Evolutionary conservation across 176 grass and related monocot species (phyloP).

Genomic region (Leersia perrieri): DNA sequence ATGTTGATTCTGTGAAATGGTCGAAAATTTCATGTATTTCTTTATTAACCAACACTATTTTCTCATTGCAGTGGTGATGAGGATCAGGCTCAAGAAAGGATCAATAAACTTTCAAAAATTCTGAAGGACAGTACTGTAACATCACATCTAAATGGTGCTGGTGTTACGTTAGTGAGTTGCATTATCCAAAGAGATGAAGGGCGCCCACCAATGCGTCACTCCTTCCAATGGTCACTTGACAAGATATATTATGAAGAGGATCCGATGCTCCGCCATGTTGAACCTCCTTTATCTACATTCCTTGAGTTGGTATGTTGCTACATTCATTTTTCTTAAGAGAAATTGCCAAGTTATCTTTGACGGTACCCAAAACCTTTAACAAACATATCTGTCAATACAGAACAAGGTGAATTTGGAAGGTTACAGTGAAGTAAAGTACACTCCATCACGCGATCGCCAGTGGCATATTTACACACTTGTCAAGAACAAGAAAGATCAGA

Average conservation of each 20-base stretch:
- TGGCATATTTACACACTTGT: conserved; percentile 95
- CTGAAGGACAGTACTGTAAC: conserved; percentile 81
- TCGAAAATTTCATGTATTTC: conserved; percentile 11
- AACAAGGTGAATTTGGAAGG: conserved; percentile 90
- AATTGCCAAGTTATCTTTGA: conserved; percentile 14
- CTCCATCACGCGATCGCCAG: conserved; percentile 88
- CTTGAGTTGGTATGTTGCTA: conserved; percentile 77
- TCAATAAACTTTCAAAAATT: conserved; percentile 91
- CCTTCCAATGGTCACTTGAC: conserved; percentile 82
- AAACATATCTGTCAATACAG: conserved; percentile 42
- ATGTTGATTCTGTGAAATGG: conserved; percentile 8
- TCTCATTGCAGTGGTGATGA: conserved; percentile 85
- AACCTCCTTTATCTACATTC: conserved; percentile 92
- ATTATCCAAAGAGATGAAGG: conserved; percentile 99
- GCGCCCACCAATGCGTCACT: conserved; percentile 92
- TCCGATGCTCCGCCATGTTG: conserved; percentile 90
- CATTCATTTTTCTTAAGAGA: conserved; percentile 10
- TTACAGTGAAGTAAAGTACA: conserved; percentile 86
- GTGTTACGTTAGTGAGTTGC: conserved; percentile 77
- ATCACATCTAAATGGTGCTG: conserved; percentile 69
- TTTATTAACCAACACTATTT: conserved; percentile 19
- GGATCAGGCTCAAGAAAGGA: conserved; percentile 97
- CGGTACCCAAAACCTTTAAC: conserved; percentile 7
- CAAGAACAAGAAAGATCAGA: conserved; percentile 57
- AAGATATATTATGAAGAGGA: conserved; percentile 94